These are phyloP conservation scores for Fusarium ambrosium DNA, from an alignment of 2,329 filamentous ascomycete species.

Conservation along the genomic window DNA sequence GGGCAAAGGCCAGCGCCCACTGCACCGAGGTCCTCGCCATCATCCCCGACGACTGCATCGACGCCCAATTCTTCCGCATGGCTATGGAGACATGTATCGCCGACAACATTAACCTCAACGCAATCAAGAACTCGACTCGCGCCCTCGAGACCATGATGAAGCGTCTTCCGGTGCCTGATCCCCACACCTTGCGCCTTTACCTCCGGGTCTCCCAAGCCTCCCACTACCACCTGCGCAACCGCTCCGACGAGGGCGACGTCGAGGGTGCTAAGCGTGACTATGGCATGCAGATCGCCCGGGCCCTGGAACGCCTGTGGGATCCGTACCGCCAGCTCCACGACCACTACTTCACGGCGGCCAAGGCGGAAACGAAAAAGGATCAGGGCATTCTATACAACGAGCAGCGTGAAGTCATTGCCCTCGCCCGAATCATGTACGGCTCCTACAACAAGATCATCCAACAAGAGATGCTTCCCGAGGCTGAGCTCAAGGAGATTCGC, in stretches of 20 bases:
- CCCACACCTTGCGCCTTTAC: constrained; percentile 66
- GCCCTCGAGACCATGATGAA: constrained; percentile 75
- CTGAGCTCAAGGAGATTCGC: constrained; percentile 52
- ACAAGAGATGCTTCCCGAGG: constrained; percentile 55
- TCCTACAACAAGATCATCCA: constrained; percentile 60
- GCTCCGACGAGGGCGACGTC: constrained; percentile 49
- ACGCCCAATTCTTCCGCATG: constrained; percentile 73
- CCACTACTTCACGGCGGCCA: constrained; percentile 51
- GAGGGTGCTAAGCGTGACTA: constrained; percentile 57
- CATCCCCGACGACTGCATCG: constrained; percentile 62
- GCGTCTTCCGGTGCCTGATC: constrained; percentile 60
- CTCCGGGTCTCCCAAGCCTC: constrained; percentile 67
- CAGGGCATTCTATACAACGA: constrained; percentile 50
- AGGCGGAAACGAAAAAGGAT: constrained; percentile 43
- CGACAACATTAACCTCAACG: constrained; percentile 81
- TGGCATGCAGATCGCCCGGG: constrained; percentile 64
- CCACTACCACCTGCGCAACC: constrained; percentile 56
- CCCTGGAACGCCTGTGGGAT: constrained; percentile 65
- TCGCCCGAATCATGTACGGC: constrained; percentile 61
- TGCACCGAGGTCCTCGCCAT: constrained; percentile 70
- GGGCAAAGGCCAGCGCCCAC: constrained; percentile 74
- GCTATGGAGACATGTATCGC: constrained; percentile 81
- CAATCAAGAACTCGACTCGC: constrained; percentile 73
- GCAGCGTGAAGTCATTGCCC: constrained; percentile 58
- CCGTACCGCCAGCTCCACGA: constrained; percentile 59